Percentiles rank a stretch among this genome's conserved stretches.
Conservation (phyloP, 2,329 filamentous ascomycete genomes). For the Fusarium papillatum region DNA sequence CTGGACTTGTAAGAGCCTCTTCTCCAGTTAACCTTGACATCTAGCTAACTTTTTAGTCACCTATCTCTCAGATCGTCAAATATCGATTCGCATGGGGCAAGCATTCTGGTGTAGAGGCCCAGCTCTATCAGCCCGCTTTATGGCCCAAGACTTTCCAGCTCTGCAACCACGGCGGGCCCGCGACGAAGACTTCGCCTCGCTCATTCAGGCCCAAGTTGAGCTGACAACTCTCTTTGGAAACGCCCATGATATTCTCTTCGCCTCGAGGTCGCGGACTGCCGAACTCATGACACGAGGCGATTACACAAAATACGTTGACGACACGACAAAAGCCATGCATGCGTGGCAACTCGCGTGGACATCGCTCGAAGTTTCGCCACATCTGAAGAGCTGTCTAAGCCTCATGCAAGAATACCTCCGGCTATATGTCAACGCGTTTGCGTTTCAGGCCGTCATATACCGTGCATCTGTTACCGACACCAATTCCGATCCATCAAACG, state of each 20-base stretch:
- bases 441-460: constrained; percentile 24
- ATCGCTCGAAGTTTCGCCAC: constrained; percentile 10
- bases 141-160: constrained; percentile 20
- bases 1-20: not conserved
- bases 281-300: constrained; percentile 27
- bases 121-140: constrained; percentile 22
- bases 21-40: fast-evolving
- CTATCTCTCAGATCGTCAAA: not conserved
- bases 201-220: constrained; percentile 23
- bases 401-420: constrained; percentile 25
- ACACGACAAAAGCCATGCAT: constrained; percentile 17
- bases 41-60: not conserved
- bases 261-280: constrained; percentile 15
- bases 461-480: constrained; percentile 9
- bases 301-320: constrained; percentile 30
- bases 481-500: not conserved
- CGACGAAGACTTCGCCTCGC: constrained; percentile 22
- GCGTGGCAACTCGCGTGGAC: constrained; percentile 22
- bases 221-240: constrained; percentile 22
- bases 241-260: constrained; percentile 27
- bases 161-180: constrained; percentile 10
- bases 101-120: constrained; percentile 25
- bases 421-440: constrained; percentile 26
- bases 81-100: constrained; percentile 18
- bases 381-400: constrained; percentile 16